Percentiles rank a stretch among this genome's conserved stretches.
Conservation (phyloP, 257 asterid genomes). For the Ophiorrhiza pumila region DNA sequence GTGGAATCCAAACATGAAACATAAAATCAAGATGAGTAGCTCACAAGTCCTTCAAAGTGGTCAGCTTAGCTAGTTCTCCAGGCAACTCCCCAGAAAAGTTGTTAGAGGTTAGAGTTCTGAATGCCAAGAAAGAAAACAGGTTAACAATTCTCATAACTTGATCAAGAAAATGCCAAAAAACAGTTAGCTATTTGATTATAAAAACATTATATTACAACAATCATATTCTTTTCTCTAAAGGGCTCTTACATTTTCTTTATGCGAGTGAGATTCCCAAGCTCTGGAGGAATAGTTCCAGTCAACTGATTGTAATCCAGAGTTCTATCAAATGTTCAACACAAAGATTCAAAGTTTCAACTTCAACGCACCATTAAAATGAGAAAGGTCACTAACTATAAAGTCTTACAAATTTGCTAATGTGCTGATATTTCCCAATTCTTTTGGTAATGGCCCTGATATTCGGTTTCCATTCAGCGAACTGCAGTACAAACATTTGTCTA, state of each 20-base stretch:
- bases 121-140: background rate
- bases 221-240: background rate
- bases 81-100: conserved; percentile 63
- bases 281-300: conserved; percentile 63
- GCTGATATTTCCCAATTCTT: conserved; percentile 53
- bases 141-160: background rate
- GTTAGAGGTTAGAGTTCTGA: conserved; percentile 55
- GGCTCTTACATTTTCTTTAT: conserved; percentile 47
- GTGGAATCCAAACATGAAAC: background rate
- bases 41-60: conserved; percentile 52
- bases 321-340: conserved; percentile 21
- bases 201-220: background rate
- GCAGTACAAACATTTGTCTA: conserved; percentile 16
- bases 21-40: conserved; percentile 12
- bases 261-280: conserved; percentile 48
- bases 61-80: conserved; percentile 37
- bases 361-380: background rate
- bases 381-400: background rate
- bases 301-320: conserved; percentile 54
- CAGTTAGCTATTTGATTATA: background rate
- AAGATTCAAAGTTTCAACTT: background rate
- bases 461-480: conserved; percentile 63
- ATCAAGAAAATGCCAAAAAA: background rate
- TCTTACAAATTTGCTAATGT: conserved; percentile 32
- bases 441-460: conserved; percentile 51